These are phyloP conservation scores for Ascocoryne sarcoides DNA, from an alignment of 2,329 filamentous ascomycete species.

Conservation along the genomic window DNA sequence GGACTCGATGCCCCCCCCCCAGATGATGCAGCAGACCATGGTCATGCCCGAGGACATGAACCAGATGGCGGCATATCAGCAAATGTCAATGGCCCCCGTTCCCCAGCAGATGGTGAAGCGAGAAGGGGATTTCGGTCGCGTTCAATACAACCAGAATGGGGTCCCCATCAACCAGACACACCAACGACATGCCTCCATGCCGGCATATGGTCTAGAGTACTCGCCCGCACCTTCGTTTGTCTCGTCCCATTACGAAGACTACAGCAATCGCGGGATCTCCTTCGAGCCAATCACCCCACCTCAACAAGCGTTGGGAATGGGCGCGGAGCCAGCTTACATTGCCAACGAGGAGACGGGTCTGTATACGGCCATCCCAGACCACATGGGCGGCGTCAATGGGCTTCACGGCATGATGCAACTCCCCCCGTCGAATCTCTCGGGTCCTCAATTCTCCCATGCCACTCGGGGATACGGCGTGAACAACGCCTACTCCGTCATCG, in stretches of 20 bases:
- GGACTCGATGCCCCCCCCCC: conserved; percentile 88
- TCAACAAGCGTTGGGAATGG: conserved; percentile 74
- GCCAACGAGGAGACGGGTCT: conserved; percentile 95
- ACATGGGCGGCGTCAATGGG: conserved; percentile 60
- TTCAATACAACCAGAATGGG: conserved; percentile 89
- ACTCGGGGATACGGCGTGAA: conserved; percentile 56
- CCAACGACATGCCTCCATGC: conserved; percentile 97
- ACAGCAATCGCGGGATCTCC: conserved; percentile 90
- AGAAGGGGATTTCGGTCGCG: conserved; percentile 72
- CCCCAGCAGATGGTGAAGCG: conserved; percentile 74
- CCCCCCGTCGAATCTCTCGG: conserved; percentile 74
- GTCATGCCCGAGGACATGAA: conserved; percentile 51
- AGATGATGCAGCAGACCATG: conserved; percentile 61
- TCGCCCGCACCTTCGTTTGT: conserved; percentile 96
- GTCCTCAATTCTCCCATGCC: conserved; percentile 68
- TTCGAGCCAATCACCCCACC: conserved; percentile 96
- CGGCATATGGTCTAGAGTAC: conserved; percentile 88
- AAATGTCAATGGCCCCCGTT: conserved; percentile 63
- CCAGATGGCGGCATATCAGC: conserved; percentile 57
- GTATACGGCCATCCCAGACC: conserved; percentile 90
- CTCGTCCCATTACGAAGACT: conserved; percentile 97
- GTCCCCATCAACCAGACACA: conserved; percentile 75
- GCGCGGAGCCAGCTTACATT: conserved; percentile 89
- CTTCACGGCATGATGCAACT: conserved; percentile 88
- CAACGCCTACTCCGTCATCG: conserved; percentile 91